Base-by-base conservation (phyloP, 257 asterid species). In the Primulina huaijiensis region DNA sequence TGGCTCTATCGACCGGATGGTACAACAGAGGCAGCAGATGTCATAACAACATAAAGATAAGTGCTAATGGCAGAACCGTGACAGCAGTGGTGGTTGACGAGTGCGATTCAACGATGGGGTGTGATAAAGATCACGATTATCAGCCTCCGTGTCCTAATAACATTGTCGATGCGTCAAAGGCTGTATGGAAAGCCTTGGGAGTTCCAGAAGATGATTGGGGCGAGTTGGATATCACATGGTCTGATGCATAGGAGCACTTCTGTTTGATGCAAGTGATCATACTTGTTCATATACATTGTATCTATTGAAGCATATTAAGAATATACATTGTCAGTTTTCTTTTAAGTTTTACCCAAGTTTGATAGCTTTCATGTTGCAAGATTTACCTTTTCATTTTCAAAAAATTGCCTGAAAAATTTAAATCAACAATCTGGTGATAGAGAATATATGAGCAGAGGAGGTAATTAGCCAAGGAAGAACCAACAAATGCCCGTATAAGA, bases 61-160 rank as follows among this genome's bases (percentile, higher is more conserved):
- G 75, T 33, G 82, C 68, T 33, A 83, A 78, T 64, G 84, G 88
- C 8, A 27, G 52, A 58, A 81, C 76, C 6, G 79, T 81, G 61
- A 67, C 52, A 2, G 86, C 86, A 0, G 66, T 52, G 78, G 88
- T 81, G 38, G 86, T 81, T 1, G 86, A 84, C 19, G 86, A 78
- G 71, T 76, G 88, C 46, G 86, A 83, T 64, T 79, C 86, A 20
- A 83, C 80, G 0, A 79, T 74, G 79, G 88, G 85, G 17, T 83
- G 88, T 34, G 88, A 80, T 59, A 68, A 68, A 4, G 83, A 73
- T 0, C 87, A 83, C 3, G 83, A 80, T 38, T 76, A 80, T 65
- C 88, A 83, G 74, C 88, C 84, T 23, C 88, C 86, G 0, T 83
- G 88, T 52, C 81, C 86, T 1, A 69, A 84, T 33, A 84, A 84